Evolutionary conservation across 2,329 filamentous ascomycete genomes (phyloP), one percentile per base, ranked within the genome.

Genomic region (Mariannaea sp.): DNA sequence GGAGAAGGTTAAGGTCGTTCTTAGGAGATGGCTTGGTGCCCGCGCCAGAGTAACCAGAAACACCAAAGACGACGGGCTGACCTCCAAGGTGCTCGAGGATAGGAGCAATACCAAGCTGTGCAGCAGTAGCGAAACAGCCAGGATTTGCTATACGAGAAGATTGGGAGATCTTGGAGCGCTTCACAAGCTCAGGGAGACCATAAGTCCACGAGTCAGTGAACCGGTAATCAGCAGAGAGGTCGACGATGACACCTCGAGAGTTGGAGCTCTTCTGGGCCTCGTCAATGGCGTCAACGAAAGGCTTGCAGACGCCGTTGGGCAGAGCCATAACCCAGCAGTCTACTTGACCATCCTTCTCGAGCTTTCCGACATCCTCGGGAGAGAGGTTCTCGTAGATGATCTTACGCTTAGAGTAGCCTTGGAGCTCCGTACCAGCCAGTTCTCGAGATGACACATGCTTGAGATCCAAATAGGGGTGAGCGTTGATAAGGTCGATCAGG

Each of bases 311-410:
- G 56, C 90, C 90, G 68, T 97, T 99, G 38, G 93, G 94, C 24
- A 97, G 84, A 29, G 94, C 94, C 90, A 97, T 94, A 38, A 97
- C 90, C 92, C 92, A 97, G 75, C 90, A 94, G 76, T 97, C 93
- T 43, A 97, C 86, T 66, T 92, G 84, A 45, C 89, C 89, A 26
- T 87, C 85, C 70, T 89, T 86, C 58, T 94, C 90, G 83, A 97
- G 90, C 53, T 86, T 82, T 58, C 86, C 85, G 10, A 96, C 87
- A 62, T 97, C 93, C 61, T 97, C 93, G 6, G 91, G 84, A 50
- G 83, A 86, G 38, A 97, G 79, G 71, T 92, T 96, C 73, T 96
- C 91, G 74, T 99, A 99, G 58, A 85, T 90, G 62, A 99, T 90
- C 56, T 95, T 86, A 59, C 89, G 85, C 82, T 97, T 97, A 67